Evolutionary conservation across 306 rosid species (phyloP).

Genomic region (Dryas alaskensis): DNA sequence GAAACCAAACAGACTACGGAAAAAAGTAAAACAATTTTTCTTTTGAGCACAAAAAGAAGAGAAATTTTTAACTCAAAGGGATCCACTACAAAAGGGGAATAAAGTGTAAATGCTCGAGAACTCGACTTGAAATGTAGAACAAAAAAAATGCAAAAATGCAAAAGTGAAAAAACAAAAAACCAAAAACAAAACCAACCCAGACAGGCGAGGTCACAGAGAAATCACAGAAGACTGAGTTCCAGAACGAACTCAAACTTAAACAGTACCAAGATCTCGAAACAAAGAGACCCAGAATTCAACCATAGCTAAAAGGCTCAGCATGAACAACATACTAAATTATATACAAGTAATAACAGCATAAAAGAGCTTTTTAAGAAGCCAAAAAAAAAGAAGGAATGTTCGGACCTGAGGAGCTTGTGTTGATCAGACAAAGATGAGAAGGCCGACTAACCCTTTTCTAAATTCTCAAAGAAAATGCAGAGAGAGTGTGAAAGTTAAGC

Average conservation of each 20-base stretch:
- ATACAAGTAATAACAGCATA: neutral
- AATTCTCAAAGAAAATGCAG: constrained; percentile 31
- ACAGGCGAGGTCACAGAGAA: neutral
- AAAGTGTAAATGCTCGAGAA: neutral
- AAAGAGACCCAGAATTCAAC: constrained; percentile 6
- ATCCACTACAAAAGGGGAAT: constrained; percentile 18
- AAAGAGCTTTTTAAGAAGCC: neutral
- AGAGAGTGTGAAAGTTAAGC: constrained; percentile 18
- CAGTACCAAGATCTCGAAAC: constrained; percentile 16
- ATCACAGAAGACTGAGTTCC: neutral
- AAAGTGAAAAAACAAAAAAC: neutral
- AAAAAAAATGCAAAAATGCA: neutral
- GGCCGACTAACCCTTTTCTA: constrained; percentile 17
- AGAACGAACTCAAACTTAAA: constrained; percentile 1
- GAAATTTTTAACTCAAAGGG: constrained; percentile 17
- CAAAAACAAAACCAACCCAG: neutral
- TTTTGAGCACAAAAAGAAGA: neutral
- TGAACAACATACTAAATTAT: neutral
- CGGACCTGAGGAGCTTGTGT: constrained; percentile 34
- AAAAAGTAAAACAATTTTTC: neutral
- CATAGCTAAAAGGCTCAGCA: constrained; percentile 7
- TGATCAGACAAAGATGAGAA: constrained; percentile 40
- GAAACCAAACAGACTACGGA: constrained; percentile 11
- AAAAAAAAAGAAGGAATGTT: constrained; percentile 15
- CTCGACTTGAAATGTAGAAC: neutral